Base-by-base conservation (phyloP, 768 basidiomycete species). In the Psilocybe sp. region DNA sequence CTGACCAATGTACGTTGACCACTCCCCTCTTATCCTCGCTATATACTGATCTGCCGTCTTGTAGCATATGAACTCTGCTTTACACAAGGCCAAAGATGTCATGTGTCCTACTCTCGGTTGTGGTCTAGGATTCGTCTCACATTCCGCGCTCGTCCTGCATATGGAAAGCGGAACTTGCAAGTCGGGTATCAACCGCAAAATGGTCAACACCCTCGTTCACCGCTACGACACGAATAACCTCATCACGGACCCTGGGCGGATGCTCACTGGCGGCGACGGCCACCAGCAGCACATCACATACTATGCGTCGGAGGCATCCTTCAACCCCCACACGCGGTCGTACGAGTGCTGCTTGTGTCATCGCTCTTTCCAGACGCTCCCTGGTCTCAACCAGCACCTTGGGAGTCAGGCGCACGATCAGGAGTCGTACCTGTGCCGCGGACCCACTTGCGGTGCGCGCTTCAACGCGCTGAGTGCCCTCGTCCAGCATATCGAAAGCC, bases 271-370 rank as follows among this genome's bases (percentile, higher is more conserved):
- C 32, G 60, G 23, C 61, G 19, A 40, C 38, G 16, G 32, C 47
- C 14, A 50, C 45, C 20, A 19, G 58, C 40, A 44, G 15, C 38
- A 50, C 20, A 40, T 53, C 23, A 53, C 35, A 40, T 70, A 66
- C 58, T 57, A 44, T 32, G 69, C 72, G 11, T 64, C 55, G 20
- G 15, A 78, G 70, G 69, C 78, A 78, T 55, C 73, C 71, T 0
- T 6, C 1, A 13, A 63, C 52, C 6, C 23, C 7, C 7, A 28
- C 23, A 28, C 23, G 23, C 23, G 7, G 23, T 28, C 23, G 23
- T 87, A 71, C 63, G 84, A 86, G 63, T 87, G 85, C 62, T 77
- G 78, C 58, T 61, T 87, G 33, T 87, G 85, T 60, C 75, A 79
- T 60, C 41, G 44, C 23, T 54, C 43, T 13, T 83, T 73, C 60